These are phyloP conservation scores for Chaetoscypha palmicola DNA, from an alignment of 2,329 filamentous ascomycete genomes.

Conservation along the genomic window DNA sequence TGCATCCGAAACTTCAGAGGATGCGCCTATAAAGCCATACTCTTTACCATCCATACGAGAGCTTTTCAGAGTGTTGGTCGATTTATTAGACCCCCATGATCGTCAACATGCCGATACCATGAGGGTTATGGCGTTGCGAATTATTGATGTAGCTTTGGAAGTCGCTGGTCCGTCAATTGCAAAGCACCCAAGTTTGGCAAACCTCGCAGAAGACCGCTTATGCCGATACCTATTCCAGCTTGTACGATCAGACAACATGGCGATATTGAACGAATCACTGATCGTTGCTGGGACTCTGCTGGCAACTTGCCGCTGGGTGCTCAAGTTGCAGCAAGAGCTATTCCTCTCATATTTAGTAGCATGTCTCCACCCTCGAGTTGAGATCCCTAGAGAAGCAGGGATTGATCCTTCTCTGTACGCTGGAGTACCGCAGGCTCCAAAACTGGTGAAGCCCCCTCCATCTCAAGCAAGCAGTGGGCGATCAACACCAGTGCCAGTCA, in stretches of 20 bases:
- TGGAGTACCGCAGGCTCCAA: constrained; percentile 86
- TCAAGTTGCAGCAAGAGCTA: constrained; percentile 94
- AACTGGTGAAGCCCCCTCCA: constrained; percentile 70
- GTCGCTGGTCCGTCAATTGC: constrained; percentile 94
- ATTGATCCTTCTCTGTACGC: constrained; percentile 90
- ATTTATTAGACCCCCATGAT: constrained; percentile 89
- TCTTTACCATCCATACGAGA: constrained; percentile 91
- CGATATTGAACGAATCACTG: constrained; percentile 85
- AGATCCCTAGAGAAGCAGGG: constrained; percentile 82
- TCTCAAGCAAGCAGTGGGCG: constrained; percentile 73
- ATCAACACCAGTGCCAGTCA: constrained; percentile 82
- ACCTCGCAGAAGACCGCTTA: constrained; percentile 83
- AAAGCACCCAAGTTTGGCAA: constrained; percentile 79
- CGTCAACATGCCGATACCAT: constrained; percentile 88
- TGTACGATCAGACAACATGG: constrained; percentile 92
- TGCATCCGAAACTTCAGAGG: constrained; percentile 29
- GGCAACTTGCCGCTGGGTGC: constrained; percentile 79
- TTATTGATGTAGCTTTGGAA: constrained; percentile 94
- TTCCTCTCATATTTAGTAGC: constrained; percentile 92
- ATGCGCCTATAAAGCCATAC: constrained; percentile 69
- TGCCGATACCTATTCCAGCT: constrained; percentile 95
- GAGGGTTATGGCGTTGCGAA: constrained; percentile 93
- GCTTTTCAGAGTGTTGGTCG: constrained; percentile 86
- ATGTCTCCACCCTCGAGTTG: constrained; percentile 87
- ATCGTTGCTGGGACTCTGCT: constrained; percentile 86